A percentile compares a stretch with the other conserved stretches of the same genome.
These are phyloP conservation scores for Rhynchospora pubera DNA, from an alignment of 176 grass and related monocot genomes.

Conservation along the genomic window DNA sequence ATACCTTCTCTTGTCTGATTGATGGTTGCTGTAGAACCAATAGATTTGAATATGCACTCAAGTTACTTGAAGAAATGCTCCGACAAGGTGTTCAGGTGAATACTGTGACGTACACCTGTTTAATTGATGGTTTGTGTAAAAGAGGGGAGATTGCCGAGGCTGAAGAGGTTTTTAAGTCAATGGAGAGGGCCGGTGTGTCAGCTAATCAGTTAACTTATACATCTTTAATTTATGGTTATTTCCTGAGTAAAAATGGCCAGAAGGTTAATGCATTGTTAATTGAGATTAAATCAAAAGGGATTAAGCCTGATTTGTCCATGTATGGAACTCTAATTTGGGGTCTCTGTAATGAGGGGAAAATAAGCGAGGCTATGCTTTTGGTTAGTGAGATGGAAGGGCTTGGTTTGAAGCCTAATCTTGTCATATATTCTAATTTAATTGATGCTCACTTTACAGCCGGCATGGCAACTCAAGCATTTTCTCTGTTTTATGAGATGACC, in stretches of 20 bases:
- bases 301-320: slow-evolving; percentile 61
- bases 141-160: slow-evolving; percentile 59
- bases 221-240: slow-evolving; percentile 71
- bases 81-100: slow-evolving; percentile 50
- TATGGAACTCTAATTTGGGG: slow-evolving; percentile 88
- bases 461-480: slow-evolving; percentile 63
- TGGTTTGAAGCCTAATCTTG: slow-evolving; percentile 65
- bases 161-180: slow-evolving; percentile 50
- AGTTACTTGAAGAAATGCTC: slow-evolving; percentile 82
- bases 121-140: slow-evolving; percentile 87
- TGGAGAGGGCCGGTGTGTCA: slow-evolving; percentile 43
- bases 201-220: slow-evolving; percentile 64
- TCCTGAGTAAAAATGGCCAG: slow-evolving; percentile 54
- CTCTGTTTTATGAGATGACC: slow-evolving; percentile 52
- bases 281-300: slow-evolving; percentile 76
- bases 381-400: slow-evolving; percentile 60
- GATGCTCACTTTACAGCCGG: slow-evolving; percentile 76
- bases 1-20: slow-evolving; percentile 79
- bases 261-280: slow-evolving; percentile 50
- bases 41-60: slow-evolving; percentile 52
- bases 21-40: slow-evolving; percentile 77
- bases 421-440: slow-evolving; percentile 88
- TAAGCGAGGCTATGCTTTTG: slow-evolving; percentile 79
- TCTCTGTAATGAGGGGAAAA: slow-evolving; percentile 68
- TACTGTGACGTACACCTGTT: slow-evolving; percentile 63